A percentile compares a stretch with the other conserved stretches of the same genome.
phyloP scores from a whole-genome alignment of 2,329 filamentous ascomycete species.

The Alternaria dauci region DNA sequence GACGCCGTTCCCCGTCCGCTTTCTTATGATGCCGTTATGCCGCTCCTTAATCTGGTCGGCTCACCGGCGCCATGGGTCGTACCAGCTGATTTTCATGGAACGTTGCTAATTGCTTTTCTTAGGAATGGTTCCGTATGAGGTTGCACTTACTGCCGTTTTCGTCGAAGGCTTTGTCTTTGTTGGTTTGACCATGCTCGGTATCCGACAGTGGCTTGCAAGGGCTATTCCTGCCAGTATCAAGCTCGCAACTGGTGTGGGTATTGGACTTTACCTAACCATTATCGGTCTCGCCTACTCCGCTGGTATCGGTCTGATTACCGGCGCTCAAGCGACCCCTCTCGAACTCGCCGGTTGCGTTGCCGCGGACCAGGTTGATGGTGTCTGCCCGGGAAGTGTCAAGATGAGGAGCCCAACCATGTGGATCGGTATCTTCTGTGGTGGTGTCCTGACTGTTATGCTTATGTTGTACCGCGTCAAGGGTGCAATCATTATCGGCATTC shows the following conservation, averaged over 20 bases:
- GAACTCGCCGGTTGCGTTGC: slow-evolving; percentile 77
- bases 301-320: slow-evolving; percentile 81
- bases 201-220: slow-evolving; percentile 72
- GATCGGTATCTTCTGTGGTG: slow-evolving; percentile 88
- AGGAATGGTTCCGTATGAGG: slow-evolving; percentile 71
- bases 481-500: slow-evolving; percentile 82
- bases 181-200: slow-evolving; percentile 74
- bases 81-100: slow-evolving; percentile 12
- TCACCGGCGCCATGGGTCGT: slow-evolving; percentile 2
- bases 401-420: slow-evolving; percentile 87
- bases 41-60: slow-evolving; percentile 9
- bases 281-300: slow-evolving; percentile 82
- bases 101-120: slow-evolving; percentile 29
- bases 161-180: slow-evolving; percentile 89
- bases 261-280: slow-evolving; percentile 81
- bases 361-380: slow-evolving; percentile 56
- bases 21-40: slow-evolving; percentile 19
- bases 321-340: slow-evolving; percentile 72
- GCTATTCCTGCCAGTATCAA: slow-evolving; percentile 86
- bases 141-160: slow-evolving; percentile 86
- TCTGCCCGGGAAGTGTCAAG: slow-evolving; percentile 71
- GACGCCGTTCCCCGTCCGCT: slow-evolving; percentile 24
- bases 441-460: slow-evolving; percentile 78
- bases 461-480: slow-evolving; percentile 90
- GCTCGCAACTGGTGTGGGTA: slow-evolving; percentile 84